These are phyloP conservation scores for Ophiocordyceps camponoti-rufipedis DNA, from an alignment of 2,329 filamentous ascomycete species.

Conservation along the genomic window DNA sequence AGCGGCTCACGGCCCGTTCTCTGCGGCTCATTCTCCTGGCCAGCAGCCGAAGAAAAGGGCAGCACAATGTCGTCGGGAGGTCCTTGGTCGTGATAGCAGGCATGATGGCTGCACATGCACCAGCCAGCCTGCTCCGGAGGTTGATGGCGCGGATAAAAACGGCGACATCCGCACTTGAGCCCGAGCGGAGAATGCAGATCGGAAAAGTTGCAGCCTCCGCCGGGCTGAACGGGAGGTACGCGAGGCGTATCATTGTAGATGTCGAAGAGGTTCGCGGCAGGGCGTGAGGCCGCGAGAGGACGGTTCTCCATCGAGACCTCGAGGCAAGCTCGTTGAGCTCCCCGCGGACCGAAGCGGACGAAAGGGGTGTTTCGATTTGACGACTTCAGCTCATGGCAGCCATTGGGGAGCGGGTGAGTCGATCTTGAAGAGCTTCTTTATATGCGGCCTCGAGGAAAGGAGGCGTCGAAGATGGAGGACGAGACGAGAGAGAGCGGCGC, in stretches of 20 bases:
- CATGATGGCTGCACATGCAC: constrained; percentile 47
- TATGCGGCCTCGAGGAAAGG: no score
- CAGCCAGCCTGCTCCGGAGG: constrained; percentile 25
- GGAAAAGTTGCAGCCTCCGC: constrained; percentile 38
- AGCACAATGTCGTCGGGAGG: constrained; percentile 8
- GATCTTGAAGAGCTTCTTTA: no score
- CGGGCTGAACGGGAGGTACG: constrained; percentile 8
- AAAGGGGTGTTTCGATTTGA: no score
- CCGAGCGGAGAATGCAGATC: constrained; percentile 32
- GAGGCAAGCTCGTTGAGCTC: no score
- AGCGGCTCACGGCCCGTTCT: constrained; percentile 28
- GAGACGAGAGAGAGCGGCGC: no score
- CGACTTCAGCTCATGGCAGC: no score
- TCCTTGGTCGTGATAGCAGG: constrained; percentile 39
- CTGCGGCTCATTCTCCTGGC: constrained; percentile 35
- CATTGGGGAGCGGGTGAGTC: no score
- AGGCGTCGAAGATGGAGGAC: no score
- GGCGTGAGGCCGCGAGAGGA: no score
- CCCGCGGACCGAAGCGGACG: no score
- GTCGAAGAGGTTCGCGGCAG: constrained; percentile 27
- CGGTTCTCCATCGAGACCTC: constrained; percentile 17
- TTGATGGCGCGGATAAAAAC: constrained; percentile 34
- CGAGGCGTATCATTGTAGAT: constrained; percentile 31
- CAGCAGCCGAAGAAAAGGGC: constrained; percentile 5
- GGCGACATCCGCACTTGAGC: constrained; percentile 38